Conservation (phyloP, 176 grass and related monocot genomes). For the Ensete glaucum region DNA sequence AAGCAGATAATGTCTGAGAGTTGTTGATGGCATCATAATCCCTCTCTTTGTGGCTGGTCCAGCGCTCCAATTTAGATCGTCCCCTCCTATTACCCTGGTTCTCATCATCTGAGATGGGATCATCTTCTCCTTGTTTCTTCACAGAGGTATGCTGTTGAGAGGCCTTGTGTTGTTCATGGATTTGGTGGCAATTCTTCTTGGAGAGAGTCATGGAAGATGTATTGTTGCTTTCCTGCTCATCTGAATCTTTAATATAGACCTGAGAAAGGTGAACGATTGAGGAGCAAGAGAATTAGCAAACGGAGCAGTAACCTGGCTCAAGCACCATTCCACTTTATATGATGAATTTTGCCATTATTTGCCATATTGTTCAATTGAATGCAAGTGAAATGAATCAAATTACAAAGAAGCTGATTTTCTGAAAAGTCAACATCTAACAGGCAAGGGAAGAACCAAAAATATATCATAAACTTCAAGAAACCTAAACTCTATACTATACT, state of each 20-base stretch:
- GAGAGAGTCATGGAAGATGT: constrained; percentile 27
- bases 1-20: constrained; percentile 24
- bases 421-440: neutral
- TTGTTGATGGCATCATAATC: constrained; percentile 51
- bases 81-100: constrained; percentile 69
- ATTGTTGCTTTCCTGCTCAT: constrained; percentile 46
- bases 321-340: neutral
- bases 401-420: neutral
- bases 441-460: no score
- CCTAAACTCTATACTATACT: neutral
- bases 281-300: constrained; percentile 19
- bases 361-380: no score
- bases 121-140: constrained; percentile 55
- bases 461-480: neutral
- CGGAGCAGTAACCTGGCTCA: neutral
- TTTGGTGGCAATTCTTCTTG: constrained; percentile 35
- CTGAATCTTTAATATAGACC: constrained; percentile 27
- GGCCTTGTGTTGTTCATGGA: constrained; percentile 17
- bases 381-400: no score
- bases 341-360: neutral
- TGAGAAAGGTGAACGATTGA: constrained; percentile 2
- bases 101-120: constrained; percentile 62
- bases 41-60: constrained; percentile 90
- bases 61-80: constrained; percentile 90
- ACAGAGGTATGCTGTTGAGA: constrained; percentile 32